Evolutionary conservation across 331 rosid species (phyloP).

Genomic region (Telfairia occidentalis): DNA sequence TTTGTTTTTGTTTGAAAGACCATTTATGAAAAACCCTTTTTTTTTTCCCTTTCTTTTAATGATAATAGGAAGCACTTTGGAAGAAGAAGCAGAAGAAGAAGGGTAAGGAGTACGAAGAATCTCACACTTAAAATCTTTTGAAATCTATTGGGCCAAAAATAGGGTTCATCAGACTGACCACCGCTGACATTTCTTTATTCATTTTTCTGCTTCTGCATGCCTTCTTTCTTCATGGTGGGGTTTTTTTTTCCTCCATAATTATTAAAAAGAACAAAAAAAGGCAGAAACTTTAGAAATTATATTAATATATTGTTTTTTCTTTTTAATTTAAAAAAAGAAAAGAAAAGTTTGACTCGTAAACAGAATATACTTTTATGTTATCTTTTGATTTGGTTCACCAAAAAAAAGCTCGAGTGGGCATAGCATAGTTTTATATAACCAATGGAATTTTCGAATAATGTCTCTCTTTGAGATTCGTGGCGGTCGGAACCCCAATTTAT

Average conservation of each 20-base stretch:
- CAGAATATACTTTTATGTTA: neutral
- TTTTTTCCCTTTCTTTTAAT: no score
- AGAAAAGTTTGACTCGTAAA: neutral
- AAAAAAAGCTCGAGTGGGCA: constrained; percentile 4
- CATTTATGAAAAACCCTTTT: neutral
- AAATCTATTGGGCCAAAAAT: neutral
- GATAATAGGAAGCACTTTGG: neutral
- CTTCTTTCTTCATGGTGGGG: no score
- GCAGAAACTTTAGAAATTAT: neutral
- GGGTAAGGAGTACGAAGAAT: neutral
- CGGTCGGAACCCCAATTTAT: constrained; percentile 12
- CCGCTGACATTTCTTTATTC: constrained; percentile 5
- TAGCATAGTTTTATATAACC: constrained; percentile 18
- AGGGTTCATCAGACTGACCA: constrained; percentile 6
- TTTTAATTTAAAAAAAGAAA: neutral
- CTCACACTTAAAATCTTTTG: neutral
- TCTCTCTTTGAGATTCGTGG: constrained; percentile 26
- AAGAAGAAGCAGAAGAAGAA: neutral
- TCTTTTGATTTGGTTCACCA: constrained; percentile 10
- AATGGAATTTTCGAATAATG: constrained; percentile 24
- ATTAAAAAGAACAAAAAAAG: neutral
- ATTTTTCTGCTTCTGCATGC: no score
- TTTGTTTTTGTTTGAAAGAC: neutral
- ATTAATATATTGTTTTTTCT: neutral
- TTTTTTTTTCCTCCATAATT: neutral